Evolutionary conservation across 129 eudicot genomes (phyloP).

Genomic region (Arctium minus): DNA sequence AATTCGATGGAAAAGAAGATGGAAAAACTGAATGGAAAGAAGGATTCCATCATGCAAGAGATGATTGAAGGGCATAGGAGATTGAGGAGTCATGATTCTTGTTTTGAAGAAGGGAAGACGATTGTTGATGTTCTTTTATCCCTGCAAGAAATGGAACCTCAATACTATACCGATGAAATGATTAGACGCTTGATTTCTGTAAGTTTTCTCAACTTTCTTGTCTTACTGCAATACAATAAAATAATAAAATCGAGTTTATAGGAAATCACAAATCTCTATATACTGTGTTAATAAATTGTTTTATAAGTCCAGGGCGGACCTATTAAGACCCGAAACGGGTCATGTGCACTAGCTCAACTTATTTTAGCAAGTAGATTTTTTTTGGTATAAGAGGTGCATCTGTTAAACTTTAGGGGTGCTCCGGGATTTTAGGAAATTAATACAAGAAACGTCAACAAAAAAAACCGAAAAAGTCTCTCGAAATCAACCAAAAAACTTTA

Average conservation of each 20-base stretch:
- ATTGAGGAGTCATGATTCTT: not conserved
- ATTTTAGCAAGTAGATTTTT: too few relatives aligned
- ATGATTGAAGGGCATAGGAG: conserved; percentile 36
- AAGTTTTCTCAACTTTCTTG: conserved; percentile 7
- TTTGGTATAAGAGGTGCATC: too few relatives aligned
- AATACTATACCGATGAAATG: conserved; percentile 42
- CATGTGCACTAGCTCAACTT: too few relatives aligned
- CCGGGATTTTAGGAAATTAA: too few relatives aligned
- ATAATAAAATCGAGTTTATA: not conserved
- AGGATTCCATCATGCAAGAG: conserved; percentile 43
- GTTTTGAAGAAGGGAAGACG: conserved; percentile 23
- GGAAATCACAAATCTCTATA: too few relatives aligned
- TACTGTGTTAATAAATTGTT: too few relatives aligned
- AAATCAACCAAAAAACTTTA: too few relatives aligned
- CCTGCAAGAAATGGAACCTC: conserved; percentile 44
- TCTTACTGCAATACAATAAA: not conserved
- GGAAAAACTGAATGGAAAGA: conserved; percentile 23
- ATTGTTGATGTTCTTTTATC: conserved; percentile 48
- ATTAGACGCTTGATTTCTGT: conserved; percentile 58
- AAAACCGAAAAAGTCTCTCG: too few relatives aligned
- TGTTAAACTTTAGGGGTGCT: too few relatives aligned
- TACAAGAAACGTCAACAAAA: too few relatives aligned
- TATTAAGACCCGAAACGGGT: too few relatives aligned
- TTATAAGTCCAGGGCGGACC: too few relatives aligned
- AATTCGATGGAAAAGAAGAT: conserved; percentile 30